Evolutionary conservation across 2,329 filamentous ascomycete species (phyloP).

Genomic region (Epichloe festucae): DNA sequence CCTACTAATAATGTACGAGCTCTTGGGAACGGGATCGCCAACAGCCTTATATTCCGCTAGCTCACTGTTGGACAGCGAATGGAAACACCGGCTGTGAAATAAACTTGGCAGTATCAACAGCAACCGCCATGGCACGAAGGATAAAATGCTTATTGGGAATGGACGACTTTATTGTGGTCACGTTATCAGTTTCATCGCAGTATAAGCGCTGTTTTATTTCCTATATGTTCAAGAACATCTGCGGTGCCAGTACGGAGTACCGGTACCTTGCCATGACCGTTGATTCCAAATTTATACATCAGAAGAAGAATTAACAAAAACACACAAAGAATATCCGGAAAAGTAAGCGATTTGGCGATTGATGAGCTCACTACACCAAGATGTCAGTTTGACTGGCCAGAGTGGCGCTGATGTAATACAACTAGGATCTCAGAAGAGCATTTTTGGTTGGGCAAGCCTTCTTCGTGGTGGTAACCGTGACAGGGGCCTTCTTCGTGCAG

Average conservation of each 20-base stretch:
- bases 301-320: not conserved
- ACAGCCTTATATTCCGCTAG: not conserved
- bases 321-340: no score
- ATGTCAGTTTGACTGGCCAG: no score
- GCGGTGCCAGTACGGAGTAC: not conserved
- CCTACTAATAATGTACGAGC: not conserved
- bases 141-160: no score
- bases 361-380: no score
- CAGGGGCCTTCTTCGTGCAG: slow-evolving; percentile 1
- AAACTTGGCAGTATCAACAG: no score
- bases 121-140: no score
- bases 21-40: not conserved
- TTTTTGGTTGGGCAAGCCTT: not conserved
- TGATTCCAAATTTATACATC: not conserved
- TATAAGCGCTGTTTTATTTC: not conserved
- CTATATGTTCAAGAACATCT: not conserved
- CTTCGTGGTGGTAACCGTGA: slow-evolving; percentile 1
- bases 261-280: not conserved
- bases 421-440: not conserved
- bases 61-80: no score
- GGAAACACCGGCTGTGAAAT: no score
- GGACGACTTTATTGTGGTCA: no score
- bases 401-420: no score
- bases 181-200: no score
- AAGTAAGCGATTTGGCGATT: no score